Base-by-base conservation (phyloP, 2,329 filamentous ascomycete genomes). In the Lachnellula arida region DNA sequence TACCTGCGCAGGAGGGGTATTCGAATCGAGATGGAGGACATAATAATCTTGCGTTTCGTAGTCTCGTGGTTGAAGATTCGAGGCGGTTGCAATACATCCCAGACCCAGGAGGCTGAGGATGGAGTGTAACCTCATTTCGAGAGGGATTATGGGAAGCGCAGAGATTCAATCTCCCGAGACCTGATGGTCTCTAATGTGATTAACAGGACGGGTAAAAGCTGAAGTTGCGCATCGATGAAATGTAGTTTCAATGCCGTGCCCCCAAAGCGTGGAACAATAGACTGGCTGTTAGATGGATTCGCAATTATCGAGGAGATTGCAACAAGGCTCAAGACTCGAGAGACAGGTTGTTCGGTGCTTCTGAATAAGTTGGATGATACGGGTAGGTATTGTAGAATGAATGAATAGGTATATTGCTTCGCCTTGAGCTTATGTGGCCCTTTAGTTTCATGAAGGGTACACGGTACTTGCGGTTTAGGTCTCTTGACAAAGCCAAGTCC, bases 1-100 rank as follows among this genome's bases (percentile, higher is more conserved):
- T 60, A 97, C 78, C 42, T 87, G 78, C 23, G 81, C 74, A 15
- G 91, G 91, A 14, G 84, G 78, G 6, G 81, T 78, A 39, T 81
- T 77, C 12, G 81, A 75, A 57, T 87, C 82, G 67, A 99, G 81
- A 63, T 97, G 89, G 47, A 99, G 79, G 61, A 95, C 91, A 71
- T 97, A 97, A 75, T 96, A 97, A 73, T 99, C 93, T 73, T 91
- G 84, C 40, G 81, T 79, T 49, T 88, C 81, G 77, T 95, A 89
- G 68, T 94, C 81, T 65, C 89, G 87, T 60, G 79, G 75, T 49
- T 78, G 75, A 46, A 83, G 71, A 52, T 65, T 62, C 46, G 77
- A 71, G 32, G 79, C 76, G 55, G 76, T 73, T 58, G 77, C 68
- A 25, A 73, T 62, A 72, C 67, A 79, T 58, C 79, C 74, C 48